Evolutionary conservation across 2,329 filamentous ascomycete genomes (phyloP), one percentile per base, ranked within the genome.

Genomic region (Fonsecaea multimorphosa): DNA sequence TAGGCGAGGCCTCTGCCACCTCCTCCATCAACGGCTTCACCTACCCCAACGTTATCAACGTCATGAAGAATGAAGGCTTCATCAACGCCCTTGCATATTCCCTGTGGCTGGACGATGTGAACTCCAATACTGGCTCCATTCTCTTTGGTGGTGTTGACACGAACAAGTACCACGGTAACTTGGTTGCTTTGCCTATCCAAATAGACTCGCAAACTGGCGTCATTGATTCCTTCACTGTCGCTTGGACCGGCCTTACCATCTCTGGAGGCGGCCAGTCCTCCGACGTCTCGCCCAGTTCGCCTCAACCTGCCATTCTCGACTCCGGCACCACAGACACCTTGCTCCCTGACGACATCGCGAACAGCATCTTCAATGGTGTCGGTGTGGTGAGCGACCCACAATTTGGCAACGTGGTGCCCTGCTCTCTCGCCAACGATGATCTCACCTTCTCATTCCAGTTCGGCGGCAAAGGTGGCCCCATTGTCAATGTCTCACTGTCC

Each of bases 101-200:
- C 31, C 64, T 77, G 31, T 77, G 74, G 74, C 58, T 81, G 61
- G 81, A 84, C 70, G 80, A 84, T 73, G 73, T 80, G 32, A 82
- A 86, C 60, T 83, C 90, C 0, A 87, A 83, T 66, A 88, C 84
- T 1, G 91, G 91, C 38, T 89, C 81, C 71, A 89, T 94, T 66
- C 80, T 94, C 1, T 95, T 94, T 71, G 91, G 91, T 44, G 91
- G 90, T n/a, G 87, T 93, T 65, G 91, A 94, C 74, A 91, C 86
- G 0, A 85, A 84, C 65, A 93, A 93, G 74, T 95, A 87, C 77
- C 75, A 81, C 0, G 91, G 90, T 55, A 76, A 85, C 1, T 81
- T 93, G 34, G 82, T 83, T 53, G 85, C 83, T 5, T 80, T 93
- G 31, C 82, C 88, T 16, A 81, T 92, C 71, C 75, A 82, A 60